Conservation (phyloP, 352 stramenopile genomes). For the Blastocystis sp. region DNA sequence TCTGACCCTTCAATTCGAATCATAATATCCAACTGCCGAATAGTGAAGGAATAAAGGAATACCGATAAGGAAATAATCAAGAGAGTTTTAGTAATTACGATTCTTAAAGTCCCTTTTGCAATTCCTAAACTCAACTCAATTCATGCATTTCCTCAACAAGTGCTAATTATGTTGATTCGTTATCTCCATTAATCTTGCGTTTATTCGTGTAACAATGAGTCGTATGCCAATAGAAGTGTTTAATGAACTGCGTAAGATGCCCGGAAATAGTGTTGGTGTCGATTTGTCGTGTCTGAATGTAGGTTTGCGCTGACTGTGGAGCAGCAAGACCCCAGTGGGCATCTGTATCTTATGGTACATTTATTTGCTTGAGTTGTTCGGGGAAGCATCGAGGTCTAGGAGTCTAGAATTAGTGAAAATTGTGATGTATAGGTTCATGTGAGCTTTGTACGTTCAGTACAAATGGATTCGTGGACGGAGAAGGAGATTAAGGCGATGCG, state of each 20-base stretch:
- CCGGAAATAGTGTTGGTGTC: constrained; percentile 67
- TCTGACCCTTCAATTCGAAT: not conserved
- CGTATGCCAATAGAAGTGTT: constrained; percentile 54
- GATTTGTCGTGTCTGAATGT: not conserved
- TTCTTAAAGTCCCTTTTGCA: not conserved
- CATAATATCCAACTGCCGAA: not conserved
- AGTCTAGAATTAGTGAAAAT: not conserved
- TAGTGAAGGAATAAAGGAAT: not conserved
- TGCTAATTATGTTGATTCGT: not conserved
- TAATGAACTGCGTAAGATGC: constrained; percentile 40
- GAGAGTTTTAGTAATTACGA: not conserved
- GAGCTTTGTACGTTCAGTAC: constrained; percentile 69
- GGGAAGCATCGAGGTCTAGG: constrained; percentile 68
- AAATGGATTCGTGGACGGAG: constrained; percentile 70
- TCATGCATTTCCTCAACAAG: not conserved
- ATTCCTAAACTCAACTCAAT: not conserved
- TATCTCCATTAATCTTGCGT: not conserved
- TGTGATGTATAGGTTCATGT: constrained; percentile 65
- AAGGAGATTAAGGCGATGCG: constrained; percentile 69
- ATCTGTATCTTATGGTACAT: constrained; percentile 70
- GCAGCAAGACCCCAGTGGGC: constrained; percentile 68
- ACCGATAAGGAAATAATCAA: not conserved
- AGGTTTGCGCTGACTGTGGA: constrained; percentile 69
- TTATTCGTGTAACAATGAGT: constrained; percentile 16
- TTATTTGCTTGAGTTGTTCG: constrained; percentile 70